These are phyloP conservation scores for Xylaria acuta DNA, from an alignment of 495 filamentous ascomycete genomes.

Conservation along the genomic window DNA sequence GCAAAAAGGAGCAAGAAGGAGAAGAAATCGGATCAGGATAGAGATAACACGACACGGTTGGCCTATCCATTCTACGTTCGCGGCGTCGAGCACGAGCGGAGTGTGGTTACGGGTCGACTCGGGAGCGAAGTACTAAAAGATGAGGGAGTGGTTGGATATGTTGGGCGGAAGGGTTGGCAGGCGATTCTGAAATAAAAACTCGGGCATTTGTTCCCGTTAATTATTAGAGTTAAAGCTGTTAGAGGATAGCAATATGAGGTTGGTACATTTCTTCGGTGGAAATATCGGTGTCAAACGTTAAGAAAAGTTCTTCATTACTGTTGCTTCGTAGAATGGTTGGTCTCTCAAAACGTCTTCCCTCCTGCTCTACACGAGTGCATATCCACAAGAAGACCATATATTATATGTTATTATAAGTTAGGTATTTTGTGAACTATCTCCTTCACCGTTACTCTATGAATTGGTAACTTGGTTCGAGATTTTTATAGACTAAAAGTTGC, in stretches of 20 bases:
- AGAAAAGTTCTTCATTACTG: not conserved
- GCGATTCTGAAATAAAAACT: slow-evolving; percentile 54
- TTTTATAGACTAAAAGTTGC: not conserved
- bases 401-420: not conserved
- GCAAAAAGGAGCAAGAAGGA: slow-evolving; percentile 26
- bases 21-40: slow-evolving; percentile 28
- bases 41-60: slow-evolving; percentile 31
- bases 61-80: slow-evolving; percentile 65
- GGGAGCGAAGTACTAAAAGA: slow-evolving; percentile 63
- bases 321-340: not conserved
- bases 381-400: not conserved
- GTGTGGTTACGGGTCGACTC: slow-evolving; percentile 66
- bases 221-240: not conserved
- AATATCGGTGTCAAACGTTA: not conserved
- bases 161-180: slow-evolving; percentile 63
- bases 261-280: not conserved
- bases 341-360: not conserved
- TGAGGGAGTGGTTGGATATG: slow-evolving; percentile 62
- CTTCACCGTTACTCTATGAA: not conserved
- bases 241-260: not conserved
- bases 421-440: not conserved
- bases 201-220: not conserved
- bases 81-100: slow-evolving; percentile 63
- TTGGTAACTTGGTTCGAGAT: not conserved
- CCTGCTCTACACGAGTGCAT: not conserved